Percentiles rank a stretch among this genome's conserved stretches.
phyloP scores from a whole-genome alignment of 1,284 basidiomycete genomes.

The Trichosporon inkin region DNA sequence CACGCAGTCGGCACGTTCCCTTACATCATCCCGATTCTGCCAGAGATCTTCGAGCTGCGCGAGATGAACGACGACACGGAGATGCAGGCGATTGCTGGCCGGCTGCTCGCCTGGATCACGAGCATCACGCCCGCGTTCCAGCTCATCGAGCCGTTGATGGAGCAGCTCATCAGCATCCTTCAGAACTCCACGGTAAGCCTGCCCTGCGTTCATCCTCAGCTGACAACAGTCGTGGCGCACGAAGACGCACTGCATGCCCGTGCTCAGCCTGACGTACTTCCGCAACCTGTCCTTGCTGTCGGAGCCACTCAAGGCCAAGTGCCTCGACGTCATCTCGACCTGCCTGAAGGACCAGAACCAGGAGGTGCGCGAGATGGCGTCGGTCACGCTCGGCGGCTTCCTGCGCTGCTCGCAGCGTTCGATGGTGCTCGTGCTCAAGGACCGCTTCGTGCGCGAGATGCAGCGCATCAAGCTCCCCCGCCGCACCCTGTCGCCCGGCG shows the following conservation, averaged over 20 bases:
- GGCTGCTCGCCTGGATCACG: constrained; percentile 51
- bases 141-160: constrained; percentile 51
- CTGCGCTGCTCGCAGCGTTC: constrained; percentile 88
- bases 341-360: constrained; percentile 87
- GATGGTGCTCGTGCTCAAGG: constrained; percentile 81
- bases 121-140: constrained; percentile 52
- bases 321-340: constrained; percentile 59
- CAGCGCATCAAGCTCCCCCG: constrained; percentile 64
- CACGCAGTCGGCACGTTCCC: constrained; percentile 71
- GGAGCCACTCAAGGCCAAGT: constrained; percentile 60
- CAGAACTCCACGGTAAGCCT: constrained; percentile 45
- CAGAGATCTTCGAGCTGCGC: constrained; percentile 50
- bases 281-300: constrained; percentile 71
- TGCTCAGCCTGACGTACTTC: constrained; percentile 51
- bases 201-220: not conserved
- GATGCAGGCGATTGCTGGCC: constrained; percentile 47
- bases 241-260: constrained; percentile 53
- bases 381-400: constrained; percentile 80
- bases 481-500: constrained; percentile 57
- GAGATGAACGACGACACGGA: constrained; percentile 51
- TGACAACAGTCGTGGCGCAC: constrained; percentile 51
- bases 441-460: constrained; percentile 69
- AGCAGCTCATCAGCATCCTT: constrained; percentile 48
- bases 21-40: constrained; percentile 69
- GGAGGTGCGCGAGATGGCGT: constrained; percentile 91